Percentiles rank a stretch among this genome's conserved stretches.
phyloP scores from a whole-genome alignment of 345 rosid genomes.

The Salix viminalis region DNA sequence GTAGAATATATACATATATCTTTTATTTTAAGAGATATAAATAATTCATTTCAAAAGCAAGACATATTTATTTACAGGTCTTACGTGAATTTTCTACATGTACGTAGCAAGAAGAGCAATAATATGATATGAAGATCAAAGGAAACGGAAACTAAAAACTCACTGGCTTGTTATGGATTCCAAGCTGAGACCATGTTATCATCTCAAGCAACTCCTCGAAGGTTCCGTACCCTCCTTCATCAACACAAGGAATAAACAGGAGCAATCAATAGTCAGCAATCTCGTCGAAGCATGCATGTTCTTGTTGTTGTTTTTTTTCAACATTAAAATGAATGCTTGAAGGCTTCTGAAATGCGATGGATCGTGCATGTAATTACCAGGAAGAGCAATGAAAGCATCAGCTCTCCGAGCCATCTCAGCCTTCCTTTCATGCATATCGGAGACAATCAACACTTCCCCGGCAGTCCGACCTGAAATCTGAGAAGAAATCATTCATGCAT shows the following conservation, averaged over 20 bases:
- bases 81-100: background rate
- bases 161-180: slow-evolving; percentile 60
- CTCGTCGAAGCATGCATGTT: too few species aligned
- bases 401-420: slow-evolving; percentile 39
- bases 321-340: background rate
- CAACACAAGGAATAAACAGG: background rate
- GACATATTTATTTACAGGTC: background rate
- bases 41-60: too few species aligned
- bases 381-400: slow-evolving; percentile 45
- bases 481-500: background rate
- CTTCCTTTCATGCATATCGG: slow-evolving; percentile 43
- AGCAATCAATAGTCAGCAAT: background rate
- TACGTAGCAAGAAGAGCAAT: background rate
- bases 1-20: too few species aligned
- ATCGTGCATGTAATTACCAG: slow-evolving; percentile 17
- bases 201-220: slow-evolving; percentile 59
- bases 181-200: slow-evolving; percentile 61
- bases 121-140: background rate
- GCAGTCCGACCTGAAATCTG: slow-evolving; percentile 36
- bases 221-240: slow-evolving; percentile 60
- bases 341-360: background rate
- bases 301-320: background rate
- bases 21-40: too few species aligned
- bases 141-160: background rate
- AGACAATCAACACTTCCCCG: slow-evolving; percentile 35